Conservation (phyloP, 345 rosid genomes). For the Clausena lansium region DNA sequence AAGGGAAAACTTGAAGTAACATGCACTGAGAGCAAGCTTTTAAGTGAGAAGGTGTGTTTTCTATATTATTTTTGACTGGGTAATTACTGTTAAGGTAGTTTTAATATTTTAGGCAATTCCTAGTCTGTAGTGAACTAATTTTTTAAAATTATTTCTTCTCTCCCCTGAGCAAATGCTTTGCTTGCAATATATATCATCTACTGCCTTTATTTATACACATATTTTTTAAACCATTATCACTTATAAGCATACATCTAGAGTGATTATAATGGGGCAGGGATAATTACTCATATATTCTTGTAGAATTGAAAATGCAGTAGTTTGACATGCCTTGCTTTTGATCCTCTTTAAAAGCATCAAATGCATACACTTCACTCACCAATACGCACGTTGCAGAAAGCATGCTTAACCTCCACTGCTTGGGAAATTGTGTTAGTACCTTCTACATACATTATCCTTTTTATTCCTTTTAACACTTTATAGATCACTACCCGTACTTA, state of each 20-base stretch:
- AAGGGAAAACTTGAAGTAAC: constrained; percentile 93
- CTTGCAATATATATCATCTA: not conserved
- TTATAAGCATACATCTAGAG: not conserved
- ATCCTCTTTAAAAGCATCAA: not conserved
- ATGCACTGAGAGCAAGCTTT: constrained; percentile 69
- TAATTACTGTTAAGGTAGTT: not conserved
- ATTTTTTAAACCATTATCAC: not conserved
- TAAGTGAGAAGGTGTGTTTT: constrained; percentile 69
- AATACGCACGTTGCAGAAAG: not conserved
- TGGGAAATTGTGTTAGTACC: not conserved
- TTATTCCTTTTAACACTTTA: not conserved
- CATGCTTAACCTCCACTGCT: no score
- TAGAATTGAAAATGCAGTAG: not conserved
- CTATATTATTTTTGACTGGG: constrained; percentile 9
- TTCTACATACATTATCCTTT: not conserved
- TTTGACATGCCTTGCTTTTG: not conserved
- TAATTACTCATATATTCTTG: not conserved
- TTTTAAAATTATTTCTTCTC: not conserved
- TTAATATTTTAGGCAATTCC: not conserved
- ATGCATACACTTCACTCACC: not conserved
- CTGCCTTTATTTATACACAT: not conserved
- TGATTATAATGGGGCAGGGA: not conserved
- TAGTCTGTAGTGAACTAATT: not conserved
- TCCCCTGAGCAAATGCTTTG: not conserved
- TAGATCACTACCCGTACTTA: not conserved